phyloP scores from a whole-genome alignment of 805 yeast genomes.

The Citeromyces matritensis region DNA sequence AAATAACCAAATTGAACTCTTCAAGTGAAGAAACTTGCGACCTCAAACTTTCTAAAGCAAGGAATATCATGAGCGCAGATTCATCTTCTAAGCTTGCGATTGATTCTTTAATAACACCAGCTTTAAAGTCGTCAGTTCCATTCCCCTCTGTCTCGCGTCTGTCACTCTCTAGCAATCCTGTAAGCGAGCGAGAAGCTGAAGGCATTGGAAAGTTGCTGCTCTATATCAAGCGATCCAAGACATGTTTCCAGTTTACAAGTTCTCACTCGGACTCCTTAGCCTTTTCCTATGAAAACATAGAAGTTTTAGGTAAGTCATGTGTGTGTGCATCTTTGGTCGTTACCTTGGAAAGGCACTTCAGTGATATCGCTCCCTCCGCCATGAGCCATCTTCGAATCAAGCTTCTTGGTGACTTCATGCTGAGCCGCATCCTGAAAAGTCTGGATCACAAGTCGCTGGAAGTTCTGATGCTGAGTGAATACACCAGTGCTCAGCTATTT shows the following conservation, averaged over 20 bases:
- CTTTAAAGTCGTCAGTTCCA: slow-evolving; percentile 5
- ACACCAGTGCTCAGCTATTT: slow-evolving; percentile 37
- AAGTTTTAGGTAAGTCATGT: slow-evolving; percentile 41
- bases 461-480: slow-evolving; percentile 24
- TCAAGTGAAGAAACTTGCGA: slow-evolving; percentile 13
- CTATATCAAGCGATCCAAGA: slow-evolving; percentile 44
- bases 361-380: slow-evolving; percentile 35
- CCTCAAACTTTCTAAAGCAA: slow-evolving; percentile 6
- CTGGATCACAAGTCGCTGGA: slow-evolving; percentile 23
- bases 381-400: slow-evolving; percentile 28
- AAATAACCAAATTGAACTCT: slow-evolving; percentile 9
- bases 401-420: slow-evolving; percentile 18
- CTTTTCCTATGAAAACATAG: slow-evolving; percentile 25
- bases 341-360: slow-evolving; percentile 50
- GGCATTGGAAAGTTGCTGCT: slow-evolving; percentile 20
- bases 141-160: not conserved
- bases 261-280: slow-evolving; percentile 7
- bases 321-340: slow-evolving; percentile 40
- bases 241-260: slow-evolving; percentile 34
- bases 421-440: slow-evolving; percentile 29
- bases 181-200: slow-evolving; percentile 1
- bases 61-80: slow-evolving; percentile 8
- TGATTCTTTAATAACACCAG: slow-evolving; percentile 28
- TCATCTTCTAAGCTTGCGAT: slow-evolving; percentile 27
- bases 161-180: not conserved